phyloP scores from a whole-genome alignment of 2,329 filamentous ascomycete genomes.

The Dothideomycetidae sp. region DNA sequence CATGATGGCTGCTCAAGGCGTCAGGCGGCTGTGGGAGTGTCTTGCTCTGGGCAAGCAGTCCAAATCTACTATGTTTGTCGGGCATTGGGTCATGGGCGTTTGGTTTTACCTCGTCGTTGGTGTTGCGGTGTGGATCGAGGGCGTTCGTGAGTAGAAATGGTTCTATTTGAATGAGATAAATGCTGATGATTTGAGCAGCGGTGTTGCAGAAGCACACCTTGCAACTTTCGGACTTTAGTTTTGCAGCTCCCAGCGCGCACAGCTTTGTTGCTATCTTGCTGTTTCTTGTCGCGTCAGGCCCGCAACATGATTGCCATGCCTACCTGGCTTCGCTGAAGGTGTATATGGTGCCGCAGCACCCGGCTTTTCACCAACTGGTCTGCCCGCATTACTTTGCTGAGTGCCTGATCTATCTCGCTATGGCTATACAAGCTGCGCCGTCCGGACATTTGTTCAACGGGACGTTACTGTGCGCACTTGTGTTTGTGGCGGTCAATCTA shows the following conservation, averaged over 20 bases:
- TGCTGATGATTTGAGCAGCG: conserved; percentile 13
- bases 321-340: conserved; percentile 40
- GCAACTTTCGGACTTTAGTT: conserved; percentile 24
- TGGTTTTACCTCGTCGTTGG: conserved; percentile 62
- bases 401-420: conserved; percentile 65
- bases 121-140: conserved; percentile 74
- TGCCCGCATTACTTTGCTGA: conserved; percentile 90
- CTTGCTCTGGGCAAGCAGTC: conserved; percentile 50
- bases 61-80: conserved; percentile 67
- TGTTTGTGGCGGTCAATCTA: conserved; percentile 68
- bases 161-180: conserved; percentile 1
- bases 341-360: conserved; percentile 65
- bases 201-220: conserved; percentile 22
- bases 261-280: conserved; percentile 43
- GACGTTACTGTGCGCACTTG: conserved; percentile 53
- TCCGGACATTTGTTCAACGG: conserved; percentile 50
- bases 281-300: conserved; percentile 54
- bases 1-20: conserved; percentile 62
- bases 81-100: conserved; percentile 68
- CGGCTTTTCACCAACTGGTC: conserved; percentile 56
- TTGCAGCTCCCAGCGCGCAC: conserved; percentile 34
- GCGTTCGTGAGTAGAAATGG: conserved; percentile 43
- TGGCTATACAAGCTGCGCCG: conserved; percentile 63
- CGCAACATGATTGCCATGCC: conserved; percentile 51
- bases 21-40: conserved; percentile 64